These are phyloP conservation scores for Gynochthodes officinalis DNA, from an alignment of 257 asterid species.

Conservation along the genomic window DNA sequence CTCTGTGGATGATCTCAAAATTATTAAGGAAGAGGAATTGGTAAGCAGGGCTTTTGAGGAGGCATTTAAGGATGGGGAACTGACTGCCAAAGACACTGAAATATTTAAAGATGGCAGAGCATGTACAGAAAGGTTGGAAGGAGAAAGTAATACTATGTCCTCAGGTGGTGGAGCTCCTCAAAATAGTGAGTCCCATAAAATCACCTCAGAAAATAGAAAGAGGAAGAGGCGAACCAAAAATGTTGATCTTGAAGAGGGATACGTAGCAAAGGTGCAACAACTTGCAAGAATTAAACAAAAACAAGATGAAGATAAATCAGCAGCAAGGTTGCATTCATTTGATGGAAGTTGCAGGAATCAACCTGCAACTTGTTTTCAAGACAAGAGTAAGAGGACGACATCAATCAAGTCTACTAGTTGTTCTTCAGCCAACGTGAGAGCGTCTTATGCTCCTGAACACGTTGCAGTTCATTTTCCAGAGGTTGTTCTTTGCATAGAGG, in stretches of 20 bases:
- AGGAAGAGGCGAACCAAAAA: constrained; percentile 35
- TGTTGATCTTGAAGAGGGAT: constrained; percentile 53
- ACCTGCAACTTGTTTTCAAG: constrained; percentile 24
- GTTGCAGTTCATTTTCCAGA: constrained; percentile 69
- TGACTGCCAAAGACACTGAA: constrained; percentile 31
- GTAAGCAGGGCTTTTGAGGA: constrained; percentile 73
- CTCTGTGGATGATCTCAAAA: constrained; percentile 76
- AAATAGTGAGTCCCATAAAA: constrained; percentile 24
- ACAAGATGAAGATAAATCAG: constrained; percentile 71
- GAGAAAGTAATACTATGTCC: constrained; percentile 32
- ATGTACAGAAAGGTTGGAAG: constrained; percentile 26
- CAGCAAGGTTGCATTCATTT: constrained; percentile 78
- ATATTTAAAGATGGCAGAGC: constrained; percentile 20
- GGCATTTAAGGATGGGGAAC: constrained; percentile 65
- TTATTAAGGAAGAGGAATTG: constrained; percentile 70
- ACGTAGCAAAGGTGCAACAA: constrained; percentile 68
- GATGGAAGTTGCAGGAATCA: constrained; percentile 54
- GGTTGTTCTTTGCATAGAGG: constrained; percentile 64
- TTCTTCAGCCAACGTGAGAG: constrained; percentile 58
- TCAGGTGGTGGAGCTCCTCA: constrained; percentile 12
- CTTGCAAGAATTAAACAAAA: constrained; percentile 75
- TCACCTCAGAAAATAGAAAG: constrained; percentile 32
- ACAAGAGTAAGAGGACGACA: constrained; percentile 38
- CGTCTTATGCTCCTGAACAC: constrained; percentile 38
- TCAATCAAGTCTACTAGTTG: constrained; percentile 63